These are phyloP conservation scores for Penicillium sp. DNA, from an alignment of 2,329 filamentous ascomycete genomes.

Conservation along the genomic window DNA sequence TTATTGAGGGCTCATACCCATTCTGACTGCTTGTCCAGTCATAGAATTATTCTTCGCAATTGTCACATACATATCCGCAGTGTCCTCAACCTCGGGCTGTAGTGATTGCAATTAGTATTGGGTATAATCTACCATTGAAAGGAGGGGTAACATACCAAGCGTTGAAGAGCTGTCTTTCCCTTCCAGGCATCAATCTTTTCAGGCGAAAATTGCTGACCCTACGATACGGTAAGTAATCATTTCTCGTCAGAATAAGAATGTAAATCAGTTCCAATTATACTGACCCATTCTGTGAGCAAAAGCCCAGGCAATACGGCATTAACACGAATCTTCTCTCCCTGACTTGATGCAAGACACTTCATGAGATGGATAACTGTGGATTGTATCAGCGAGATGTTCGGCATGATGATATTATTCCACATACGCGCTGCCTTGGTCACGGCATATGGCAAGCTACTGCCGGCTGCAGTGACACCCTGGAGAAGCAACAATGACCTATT, in stretches of 20 bases:
- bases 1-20: slow-evolving; percentile 33
- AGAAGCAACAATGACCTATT: background rate
- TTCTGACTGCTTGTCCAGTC: slow-evolving; percentile 45
- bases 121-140: background rate
- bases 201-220: slow-evolving; percentile 57
- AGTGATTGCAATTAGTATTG: slow-evolving; percentile 3
- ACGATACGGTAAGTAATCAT: slow-evolving; percentile 6
- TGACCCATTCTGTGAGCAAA: slow-evolving; percentile 66
- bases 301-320: slow-evolving; percentile 65
- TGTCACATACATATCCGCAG: slow-evolving; percentile 41
- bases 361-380: slow-evolving; percentile 59
- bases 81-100: slow-evolving; percentile 44
- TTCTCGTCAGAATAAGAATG: background rate
- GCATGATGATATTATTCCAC: background rate
- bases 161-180: slow-evolving; percentile 59
- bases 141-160: slow-evolving; percentile 44
- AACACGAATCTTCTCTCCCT: slow-evolving; percentile 61
- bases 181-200: slow-evolving; percentile 56
- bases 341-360: slow-evolving; percentile 61
- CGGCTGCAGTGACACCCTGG: slow-evolving; percentile 50
- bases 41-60: slow-evolving; percentile 47
- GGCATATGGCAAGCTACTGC: slow-evolving; percentile 66
- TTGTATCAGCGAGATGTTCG: slow-evolving; percentile 3
- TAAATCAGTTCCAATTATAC: slow-evolving; percentile 8
- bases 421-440: slow-evolving; percentile 72